phyloP scores from a whole-genome alignment of 2,329 filamentous ascomycete species.

The Penicillium digitatum region DNA sequence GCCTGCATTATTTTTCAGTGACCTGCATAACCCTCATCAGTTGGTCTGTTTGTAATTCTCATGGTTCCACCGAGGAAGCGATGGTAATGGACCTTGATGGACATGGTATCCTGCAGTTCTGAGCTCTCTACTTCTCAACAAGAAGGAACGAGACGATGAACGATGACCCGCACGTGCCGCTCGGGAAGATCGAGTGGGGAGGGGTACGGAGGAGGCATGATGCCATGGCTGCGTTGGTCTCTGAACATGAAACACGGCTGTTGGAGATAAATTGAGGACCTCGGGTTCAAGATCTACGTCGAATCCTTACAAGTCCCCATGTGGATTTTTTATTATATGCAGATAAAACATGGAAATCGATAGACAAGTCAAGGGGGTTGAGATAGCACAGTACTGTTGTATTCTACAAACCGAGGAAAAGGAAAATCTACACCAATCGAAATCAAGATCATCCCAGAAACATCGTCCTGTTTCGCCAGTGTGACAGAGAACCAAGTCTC shows the following conservation, averaged over 20 bases:
- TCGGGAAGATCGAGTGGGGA: neutral
- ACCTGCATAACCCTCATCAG: too few relatives aligned
- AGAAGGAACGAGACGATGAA: too few relatives aligned
- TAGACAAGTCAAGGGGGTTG: neutral
- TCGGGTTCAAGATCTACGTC: neutral
- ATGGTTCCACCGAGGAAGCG: too few relatives aligned
- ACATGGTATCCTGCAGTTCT: too few relatives aligned
- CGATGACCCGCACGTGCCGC: neutral
- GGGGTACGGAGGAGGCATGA: too few relatives aligned
- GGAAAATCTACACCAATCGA: neutral
- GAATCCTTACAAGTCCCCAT: neutral
- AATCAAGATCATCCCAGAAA: neutral
- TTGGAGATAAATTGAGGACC: slow-evolving; percentile 1
- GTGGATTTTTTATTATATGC: neutral
- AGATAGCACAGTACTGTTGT: neutral
- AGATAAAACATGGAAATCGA: neutral
- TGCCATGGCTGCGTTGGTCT: slow-evolving; percentile 1
- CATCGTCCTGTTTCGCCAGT: neutral
- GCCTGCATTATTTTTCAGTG: too few relatives aligned
- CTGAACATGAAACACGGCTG: neutral
- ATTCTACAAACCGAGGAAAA: neutral
- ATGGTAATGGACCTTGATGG: too few relatives aligned
- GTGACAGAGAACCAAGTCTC: neutral
- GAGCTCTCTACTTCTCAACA: too few relatives aligned
- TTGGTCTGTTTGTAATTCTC: too few relatives aligned